phyloP scores from a whole-genome alignment of 345 rosid genomes.

The Populus nigra region DNA sequence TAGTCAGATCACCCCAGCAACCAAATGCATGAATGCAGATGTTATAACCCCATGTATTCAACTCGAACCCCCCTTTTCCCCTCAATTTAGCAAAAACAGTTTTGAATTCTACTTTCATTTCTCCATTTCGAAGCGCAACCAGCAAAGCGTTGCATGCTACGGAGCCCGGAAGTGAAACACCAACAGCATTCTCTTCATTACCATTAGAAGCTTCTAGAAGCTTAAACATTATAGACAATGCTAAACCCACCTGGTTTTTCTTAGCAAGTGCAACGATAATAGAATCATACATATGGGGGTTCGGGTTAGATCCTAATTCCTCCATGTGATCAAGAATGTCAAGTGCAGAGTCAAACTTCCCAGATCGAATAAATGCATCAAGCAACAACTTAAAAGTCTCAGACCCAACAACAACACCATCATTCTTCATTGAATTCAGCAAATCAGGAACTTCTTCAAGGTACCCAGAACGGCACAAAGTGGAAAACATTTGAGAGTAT shows the following conservation, averaged over 20 bases:
- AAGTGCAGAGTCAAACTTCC: slow-evolving; percentile 62
- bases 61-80: slow-evolving; percentile 42
- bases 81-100: slow-evolving; percentile 47
- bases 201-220: slow-evolving; percentile 45
- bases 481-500: slow-evolving; percentile 63
- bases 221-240: slow-evolving; percentile 64
- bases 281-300: slow-evolving; percentile 52
- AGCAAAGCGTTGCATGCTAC: slow-evolving; percentile 63
- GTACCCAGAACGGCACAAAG: slow-evolving; percentile 53
- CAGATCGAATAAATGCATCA: slow-evolving; percentile 49
- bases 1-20: slow-evolving; percentile 67
- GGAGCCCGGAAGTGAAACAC: slow-evolving; percentile 44
- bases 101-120: slow-evolving; percentile 57
- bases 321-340: slow-evolving; percentile 78
- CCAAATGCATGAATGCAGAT: slow-evolving; percentile 87
- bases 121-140: slow-evolving; percentile 57
- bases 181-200: slow-evolving; percentile 15
- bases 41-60: slow-evolving; percentile 70
- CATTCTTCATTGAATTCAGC: slow-evolving; percentile 62
- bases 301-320: slow-evolving; percentile 46
- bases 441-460: slow-evolving; percentile 60
- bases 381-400: slow-evolving; percentile 57
- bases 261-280: slow-evolving; percentile 62
- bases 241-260: slow-evolving; percentile 57
- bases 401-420: slow-evolving; percentile 49